Evolutionary conservation across 495 filamentous ascomycete species (phyloP).

Genomic region (Penicillium cosmopolitanum): DNA sequence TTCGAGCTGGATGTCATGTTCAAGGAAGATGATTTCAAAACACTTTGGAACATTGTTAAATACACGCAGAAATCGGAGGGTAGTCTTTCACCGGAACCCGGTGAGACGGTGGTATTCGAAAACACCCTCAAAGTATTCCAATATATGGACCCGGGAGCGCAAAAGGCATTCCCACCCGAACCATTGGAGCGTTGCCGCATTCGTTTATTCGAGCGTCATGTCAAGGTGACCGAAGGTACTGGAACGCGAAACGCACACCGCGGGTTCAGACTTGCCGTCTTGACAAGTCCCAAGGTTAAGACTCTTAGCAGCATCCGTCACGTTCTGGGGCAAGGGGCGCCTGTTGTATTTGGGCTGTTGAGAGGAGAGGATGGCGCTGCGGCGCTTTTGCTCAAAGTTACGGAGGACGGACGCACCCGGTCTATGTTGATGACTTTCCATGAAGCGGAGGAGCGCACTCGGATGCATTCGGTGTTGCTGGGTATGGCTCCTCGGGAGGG

Average conservation of each 20-base stretch:
- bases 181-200: constrained; percentile 69
- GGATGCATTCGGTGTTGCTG: constrained; percentile 68
- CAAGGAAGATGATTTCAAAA: constrained; percentile 72
- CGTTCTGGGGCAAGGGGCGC: constrained; percentile 58
- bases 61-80: constrained; percentile 74
- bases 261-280: constrained; percentile 74
- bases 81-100: constrained; percentile 63
- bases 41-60: constrained; percentile 78
- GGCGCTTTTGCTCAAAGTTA: constrained; percentile 69
- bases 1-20: constrained; percentile 71
- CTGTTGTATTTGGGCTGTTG: constrained; percentile 73
- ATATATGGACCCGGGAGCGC: constrained; percentile 70
- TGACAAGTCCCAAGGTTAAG: constrained; percentile 76
- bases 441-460: constrained; percentile 65
- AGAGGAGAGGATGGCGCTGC: constrained; percentile 68
- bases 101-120: constrained; percentile 69
- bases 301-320: constrained; percentile 74
- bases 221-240: constrained; percentile 64
- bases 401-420: constrained; percentile 63
- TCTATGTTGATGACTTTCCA: constrained; percentile 76
- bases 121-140: constrained; percentile 69
- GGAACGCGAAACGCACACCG: constrained; percentile 69
- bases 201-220: constrained; percentile 69
- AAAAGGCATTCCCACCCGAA: constrained; percentile 72
- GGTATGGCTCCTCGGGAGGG: constrained; percentile 63